These are phyloP conservation scores for Pholiota microspora DNA, from an alignment of 768 basidiomycete species.

Conservation along the genomic window DNA sequence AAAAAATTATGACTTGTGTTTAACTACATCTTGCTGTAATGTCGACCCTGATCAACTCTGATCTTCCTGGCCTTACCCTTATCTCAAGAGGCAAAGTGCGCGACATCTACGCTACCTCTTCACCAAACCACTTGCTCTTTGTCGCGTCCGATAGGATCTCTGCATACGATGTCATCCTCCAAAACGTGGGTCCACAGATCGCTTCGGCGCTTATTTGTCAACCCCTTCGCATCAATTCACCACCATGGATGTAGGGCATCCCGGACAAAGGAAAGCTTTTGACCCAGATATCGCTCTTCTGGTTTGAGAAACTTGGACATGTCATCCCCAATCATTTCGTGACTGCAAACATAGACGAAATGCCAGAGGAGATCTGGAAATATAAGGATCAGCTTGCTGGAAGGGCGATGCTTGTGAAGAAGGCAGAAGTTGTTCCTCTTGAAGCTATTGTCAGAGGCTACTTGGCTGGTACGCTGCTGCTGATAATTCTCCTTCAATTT, in stretches of 20 bases:
- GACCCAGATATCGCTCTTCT: constrained; percentile 89
- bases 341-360: constrained; percentile 69
- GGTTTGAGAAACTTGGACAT: constrained; percentile 81
- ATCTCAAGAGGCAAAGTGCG: constrained; percentile 94
- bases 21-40: constrained; percentile 5
- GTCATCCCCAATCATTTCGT: constrained; percentile 92
- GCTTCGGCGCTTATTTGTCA: not conserved
- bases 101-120: constrained; percentile 84
- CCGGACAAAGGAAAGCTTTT: constrained; percentile 91
- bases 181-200: constrained; percentile 69
- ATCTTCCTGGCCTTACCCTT: constrained; percentile 62
- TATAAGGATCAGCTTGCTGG: constrained; percentile 80
- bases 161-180: constrained; percentile 93
- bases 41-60: constrained; percentile 47
- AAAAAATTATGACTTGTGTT: not conserved
- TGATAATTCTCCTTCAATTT: not conserved
- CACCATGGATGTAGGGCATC: constrained; percentile 65
- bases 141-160: constrained; percentile 96
- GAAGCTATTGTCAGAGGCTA: constrained; percentile 98
- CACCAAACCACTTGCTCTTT: constrained; percentile 76
- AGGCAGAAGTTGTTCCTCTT: constrained; percentile 84
- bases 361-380: constrained; percentile 77
- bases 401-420: constrained; percentile 87
- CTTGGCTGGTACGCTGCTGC: constrained; percentile 67
- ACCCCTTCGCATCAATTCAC: not conserved